These are phyloP conservation scores for Ophryocystis elektroscirrha DNA, from an alignment of 169 alveolate species.

Conservation along the genomic window DNA sequence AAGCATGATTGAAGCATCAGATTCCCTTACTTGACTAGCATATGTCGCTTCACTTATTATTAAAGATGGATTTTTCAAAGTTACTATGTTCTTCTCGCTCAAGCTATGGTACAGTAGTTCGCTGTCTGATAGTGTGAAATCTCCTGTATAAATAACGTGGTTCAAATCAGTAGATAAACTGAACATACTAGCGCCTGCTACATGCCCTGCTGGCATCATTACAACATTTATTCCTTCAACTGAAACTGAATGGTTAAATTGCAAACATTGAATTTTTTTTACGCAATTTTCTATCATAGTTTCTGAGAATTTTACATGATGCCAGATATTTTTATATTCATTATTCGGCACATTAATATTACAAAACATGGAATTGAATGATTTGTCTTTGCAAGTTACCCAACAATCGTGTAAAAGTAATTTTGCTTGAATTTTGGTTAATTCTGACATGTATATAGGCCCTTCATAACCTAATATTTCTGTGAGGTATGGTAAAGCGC, in stretches of 20 bases:
- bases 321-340: background rate
- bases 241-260: slow-evolving; percentile 72
- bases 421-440: background rate
- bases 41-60: slow-evolving; percentile 88
- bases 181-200: slow-evolving; percentile 97
- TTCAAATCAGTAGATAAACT: slow-evolving; percentile 76
- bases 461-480: slow-evolving; percentile 76
- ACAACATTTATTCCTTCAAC: slow-evolving; percentile 64
- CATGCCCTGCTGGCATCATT: slow-evolving; percentile 95
- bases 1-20: slow-evolving; percentile 67
- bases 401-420: background rate
- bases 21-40: slow-evolving; percentile 81
- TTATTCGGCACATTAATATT: background rate
- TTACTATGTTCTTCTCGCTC: background rate
- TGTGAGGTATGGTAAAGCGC: slow-evolving; percentile 87
- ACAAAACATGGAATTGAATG: background rate
- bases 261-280: slow-evolving; percentile 50
- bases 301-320: slow-evolving; percentile 27
- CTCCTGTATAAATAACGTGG: slow-evolving; percentile 92
- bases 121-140: slow-evolving; percentile 37
- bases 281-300: slow-evolving; percentile 72
- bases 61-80: slow-evolving; percentile 18
- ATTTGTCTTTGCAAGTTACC: background rate
- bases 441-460: background rate
- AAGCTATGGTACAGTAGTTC: background rate